Evolutionary conservation across 257 asterid species (phyloP), one percentile per base, ranked within the genome.

Genomic region (Eucommia ulmoides): DNA sequence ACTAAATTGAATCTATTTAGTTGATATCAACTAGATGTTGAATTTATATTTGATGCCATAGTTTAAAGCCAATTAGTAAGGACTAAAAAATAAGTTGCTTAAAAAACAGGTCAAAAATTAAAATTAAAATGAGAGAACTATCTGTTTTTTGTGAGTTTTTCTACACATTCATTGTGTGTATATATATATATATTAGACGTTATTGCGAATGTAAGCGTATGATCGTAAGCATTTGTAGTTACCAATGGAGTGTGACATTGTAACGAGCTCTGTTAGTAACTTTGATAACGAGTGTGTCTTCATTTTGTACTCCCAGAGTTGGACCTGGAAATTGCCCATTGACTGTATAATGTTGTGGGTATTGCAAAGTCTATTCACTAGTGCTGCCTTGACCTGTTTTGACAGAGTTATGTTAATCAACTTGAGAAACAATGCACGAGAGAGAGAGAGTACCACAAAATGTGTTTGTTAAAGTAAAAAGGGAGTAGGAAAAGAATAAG

Each of bases 311-410:
- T 55, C 78, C 94, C 68, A 83, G 25, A 0, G 92, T 81, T 1
- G 95, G 97, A 12, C 97, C 95, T 0, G 95, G 93, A 41, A 45
- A 81, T 78, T 79, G 77, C 19, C 97, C 95, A 11, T 83, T 88
- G 19, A 88, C 94, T 0, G 95, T 81, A 16, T 81, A 0, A 60
- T 20, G 57, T 62, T 81, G 55, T 66, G 97, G 29, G 78, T 81
- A n/a, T 77, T 81, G 86, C 93, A 88, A 79, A 84, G 84, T 80
- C 94, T 84, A 80, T 73, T 88, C 86, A 88, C 94, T 45, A 75
- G 75, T 3, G 81, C 77, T 55, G 83, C 93, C 75, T 84, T 84
- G 54, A 88, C 62, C 97, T 88, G 54, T 62, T 62, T 38, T 15
- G 17, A 15, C 20, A 18, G 22, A 7, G 22, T 41, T 21, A 23